Conservation (phyloP, 257 asterid species). For the Solanum phureja region DNA sequence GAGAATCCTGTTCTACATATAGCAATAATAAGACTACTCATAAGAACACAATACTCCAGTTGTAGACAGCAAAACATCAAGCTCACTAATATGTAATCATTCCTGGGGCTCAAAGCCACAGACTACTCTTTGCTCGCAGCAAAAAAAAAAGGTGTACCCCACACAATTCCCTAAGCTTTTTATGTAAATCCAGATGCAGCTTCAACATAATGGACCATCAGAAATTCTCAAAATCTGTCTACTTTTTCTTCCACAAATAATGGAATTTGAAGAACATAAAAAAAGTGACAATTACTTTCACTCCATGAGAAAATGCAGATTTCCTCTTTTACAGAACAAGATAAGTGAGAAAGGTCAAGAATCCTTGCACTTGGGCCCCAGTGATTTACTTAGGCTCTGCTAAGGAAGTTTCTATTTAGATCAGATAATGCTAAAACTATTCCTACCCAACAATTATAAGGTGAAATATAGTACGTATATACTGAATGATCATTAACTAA, state of each 20-base stretch:
- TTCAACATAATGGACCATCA: background rate
- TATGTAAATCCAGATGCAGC: background rate
- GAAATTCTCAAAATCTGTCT: background rate
- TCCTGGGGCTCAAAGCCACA: background rate
- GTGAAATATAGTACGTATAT: background rate
- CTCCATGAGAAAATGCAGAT: background rate
- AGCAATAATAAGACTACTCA: background rate
- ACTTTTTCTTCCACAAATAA: background rate
- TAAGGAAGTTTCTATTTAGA: background rate
- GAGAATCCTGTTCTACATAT: background rate
- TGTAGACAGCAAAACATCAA: background rate
- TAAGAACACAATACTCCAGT: background rate
- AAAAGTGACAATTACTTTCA: background rate
- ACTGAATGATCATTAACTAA: background rate
- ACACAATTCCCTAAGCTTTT: background rate
- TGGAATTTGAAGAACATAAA: background rate
- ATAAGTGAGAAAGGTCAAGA: background rate
- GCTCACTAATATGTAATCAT: background rate
- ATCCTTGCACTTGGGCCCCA: background rate
- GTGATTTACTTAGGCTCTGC: background rate
- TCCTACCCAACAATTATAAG: background rate
- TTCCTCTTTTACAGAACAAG: background rate
- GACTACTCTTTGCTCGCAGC: background rate
- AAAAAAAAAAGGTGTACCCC: background rate
- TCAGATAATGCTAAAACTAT: background rate